These are phyloP conservation scores for Chalciporus piperatoides DNA, from an alignment of 1,284 basidiomycete species.

Conservation along the genomic window DNA sequence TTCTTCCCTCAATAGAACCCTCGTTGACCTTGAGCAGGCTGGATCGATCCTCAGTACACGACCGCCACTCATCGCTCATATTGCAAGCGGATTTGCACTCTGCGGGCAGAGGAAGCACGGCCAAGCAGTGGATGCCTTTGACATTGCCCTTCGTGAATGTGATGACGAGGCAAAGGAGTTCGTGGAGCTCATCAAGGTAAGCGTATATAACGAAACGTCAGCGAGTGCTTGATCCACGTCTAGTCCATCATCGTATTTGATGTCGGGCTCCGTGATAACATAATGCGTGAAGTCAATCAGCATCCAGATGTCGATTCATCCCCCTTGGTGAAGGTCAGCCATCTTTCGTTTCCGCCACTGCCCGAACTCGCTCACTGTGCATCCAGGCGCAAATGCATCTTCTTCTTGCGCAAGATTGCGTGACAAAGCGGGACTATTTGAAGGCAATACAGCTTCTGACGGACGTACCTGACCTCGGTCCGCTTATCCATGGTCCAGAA, in stretches of 20 bases:
- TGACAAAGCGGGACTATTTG: not conserved
- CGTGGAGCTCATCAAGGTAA: conserved; percentile 8
- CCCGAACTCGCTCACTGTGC: not conserved
- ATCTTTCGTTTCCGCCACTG: not conserved
- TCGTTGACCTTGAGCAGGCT: not conserved
- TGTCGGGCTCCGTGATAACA: not conserved
- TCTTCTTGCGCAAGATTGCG: not conserved
- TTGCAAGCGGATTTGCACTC: conserved; percentile 3
- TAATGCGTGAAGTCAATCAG: not conserved
- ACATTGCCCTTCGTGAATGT: not conserved
- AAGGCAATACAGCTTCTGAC: not conserved
- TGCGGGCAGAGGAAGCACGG: not conserved
- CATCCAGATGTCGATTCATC: not conserved
- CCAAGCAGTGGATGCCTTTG: not conserved
- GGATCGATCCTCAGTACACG: not conserved
- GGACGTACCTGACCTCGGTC: not conserved
- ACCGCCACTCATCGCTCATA: not conserved
- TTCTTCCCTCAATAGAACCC: not conserved
- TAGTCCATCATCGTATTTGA: conserved; percentile 4
- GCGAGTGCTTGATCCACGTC: not conserved
- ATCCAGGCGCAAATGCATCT: not conserved
- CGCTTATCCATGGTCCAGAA: conserved; percentile 6
- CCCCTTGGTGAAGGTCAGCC: conserved; percentile 3
- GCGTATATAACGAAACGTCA: not conserved
- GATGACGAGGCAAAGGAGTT: not conserved